These are phyloP conservation scores for Aspergillus taichungensis DNA, from an alignment of 495 filamentous ascomycete species.

Conservation along the genomic window DNA sequence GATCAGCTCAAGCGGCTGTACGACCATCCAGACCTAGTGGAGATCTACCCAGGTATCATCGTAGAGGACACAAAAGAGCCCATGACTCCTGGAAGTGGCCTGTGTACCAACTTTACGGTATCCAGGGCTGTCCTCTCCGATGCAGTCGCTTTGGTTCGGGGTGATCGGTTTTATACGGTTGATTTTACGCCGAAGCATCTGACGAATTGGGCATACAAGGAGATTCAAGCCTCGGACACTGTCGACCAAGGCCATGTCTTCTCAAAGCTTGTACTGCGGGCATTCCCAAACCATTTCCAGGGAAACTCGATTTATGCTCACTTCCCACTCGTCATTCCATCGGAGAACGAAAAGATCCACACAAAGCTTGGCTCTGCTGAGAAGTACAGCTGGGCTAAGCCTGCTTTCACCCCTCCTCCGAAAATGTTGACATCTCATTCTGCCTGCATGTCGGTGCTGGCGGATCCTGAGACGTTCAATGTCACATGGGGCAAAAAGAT, in stretches of 20 bases:
- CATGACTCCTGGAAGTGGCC: constrained; percentile 68
- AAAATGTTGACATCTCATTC: constrained; percentile 41
- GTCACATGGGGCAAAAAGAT: constrained; percentile 49
- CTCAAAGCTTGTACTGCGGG: constrained; percentile 51
- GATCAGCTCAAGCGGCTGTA: constrained; percentile 67
- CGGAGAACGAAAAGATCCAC: constrained; percentile 45
- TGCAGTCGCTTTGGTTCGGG: constrained; percentile 74
- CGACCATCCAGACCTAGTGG: constrained; percentile 69
- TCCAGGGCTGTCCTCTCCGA: constrained; percentile 79
- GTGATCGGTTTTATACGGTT: constrained; percentile 78
- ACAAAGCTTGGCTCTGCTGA: constrained; percentile 31
- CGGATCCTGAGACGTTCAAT: constrained; percentile 43
- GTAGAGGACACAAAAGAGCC: constrained; percentile 72
- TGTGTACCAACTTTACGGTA: constrained; percentile 74
- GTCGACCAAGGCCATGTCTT: constrained; percentile 52
- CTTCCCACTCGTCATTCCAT: constrained; percentile 51
- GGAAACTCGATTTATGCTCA: constrained; percentile 50
- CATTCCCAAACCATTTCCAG: constrained; percentile 51
- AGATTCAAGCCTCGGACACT: constrained; percentile 37
- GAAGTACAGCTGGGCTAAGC: constrained; percentile 45
- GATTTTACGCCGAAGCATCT: constrained; percentile 65
- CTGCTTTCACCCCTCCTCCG: constrained; percentile 23
- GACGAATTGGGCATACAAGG: constrained; percentile 69
- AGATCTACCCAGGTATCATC: constrained; percentile 74
- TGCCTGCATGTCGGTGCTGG: constrained; percentile 38